Conservation (phyloP, 305 asterid species). For the Withania somnifera region DNA sequence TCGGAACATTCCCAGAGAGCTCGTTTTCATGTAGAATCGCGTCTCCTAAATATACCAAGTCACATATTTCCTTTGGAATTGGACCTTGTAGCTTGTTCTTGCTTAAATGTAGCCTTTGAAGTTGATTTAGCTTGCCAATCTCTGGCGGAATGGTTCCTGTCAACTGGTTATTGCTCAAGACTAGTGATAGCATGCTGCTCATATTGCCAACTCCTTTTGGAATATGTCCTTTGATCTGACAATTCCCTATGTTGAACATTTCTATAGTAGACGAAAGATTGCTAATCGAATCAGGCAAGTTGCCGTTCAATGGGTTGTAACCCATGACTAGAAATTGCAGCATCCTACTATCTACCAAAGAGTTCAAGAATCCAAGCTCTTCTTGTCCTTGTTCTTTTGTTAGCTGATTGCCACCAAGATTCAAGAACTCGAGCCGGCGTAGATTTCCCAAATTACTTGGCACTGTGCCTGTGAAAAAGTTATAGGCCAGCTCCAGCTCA, state of each 20-base stretch:
- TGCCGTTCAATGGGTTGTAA: constrained; percentile 15
- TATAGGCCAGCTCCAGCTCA: constrained; percentile 23
- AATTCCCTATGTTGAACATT: constrained; percentile 13
- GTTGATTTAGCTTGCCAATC: constrained; percentile 6
- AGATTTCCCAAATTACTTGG: constrained; percentile 24
- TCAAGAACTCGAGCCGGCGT: constrained; percentile 15
- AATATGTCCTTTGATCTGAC: constrained; percentile 15
- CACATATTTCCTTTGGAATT: constrained; percentile 18
- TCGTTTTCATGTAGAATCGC: constrained; percentile 13
- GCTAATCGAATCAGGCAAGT: constrained; percentile 20
- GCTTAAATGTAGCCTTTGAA: constrained; percentile 16
- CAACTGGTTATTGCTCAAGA: background rate
- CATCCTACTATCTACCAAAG: constrained; percentile 24
- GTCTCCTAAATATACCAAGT: constrained; percentile 9
- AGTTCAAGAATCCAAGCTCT: constrained; percentile 17
- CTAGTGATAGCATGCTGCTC: background rate
- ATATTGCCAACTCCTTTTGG: constrained; percentile 28
- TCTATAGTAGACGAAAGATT: constrained; percentile 22
- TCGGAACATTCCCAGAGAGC: constrained; percentile 17
- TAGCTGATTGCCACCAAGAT: constrained; percentile 22
- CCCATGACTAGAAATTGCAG: constrained; percentile 15
- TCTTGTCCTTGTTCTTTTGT: constrained; percentile 7
- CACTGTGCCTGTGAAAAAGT: constrained; percentile 20
- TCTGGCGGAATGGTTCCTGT: constrained; percentile 15
- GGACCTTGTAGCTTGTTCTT: constrained; percentile 17